A percentile compares a stretch with the other conserved stretches of the same genome.
Evolutionary conservation across 108 stramenopile genomes (phyloP).

Genomic region (Fragilaria crotonensis): DNA sequence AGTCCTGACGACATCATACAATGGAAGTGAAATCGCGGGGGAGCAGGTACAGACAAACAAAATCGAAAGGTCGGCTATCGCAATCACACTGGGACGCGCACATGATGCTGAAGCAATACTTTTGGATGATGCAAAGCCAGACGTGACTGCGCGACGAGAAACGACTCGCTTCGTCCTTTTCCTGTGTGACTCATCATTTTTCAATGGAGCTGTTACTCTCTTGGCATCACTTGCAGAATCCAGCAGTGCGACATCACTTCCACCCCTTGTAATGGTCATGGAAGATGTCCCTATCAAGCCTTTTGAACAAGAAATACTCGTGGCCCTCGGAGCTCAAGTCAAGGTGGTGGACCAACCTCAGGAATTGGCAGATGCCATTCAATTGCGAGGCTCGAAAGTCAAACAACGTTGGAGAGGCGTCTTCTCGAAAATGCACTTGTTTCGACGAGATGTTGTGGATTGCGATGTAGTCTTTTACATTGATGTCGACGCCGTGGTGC

Average conservation of each 20-base stretch:
- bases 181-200: neutral
- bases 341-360: neutral
- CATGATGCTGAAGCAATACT: too few species aligned
- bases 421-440: neutral
- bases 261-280: neutral
- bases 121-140: too few species aligned
- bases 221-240: neutral
- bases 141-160: neutral
- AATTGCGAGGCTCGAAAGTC: neutral
- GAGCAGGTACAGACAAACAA: too few species aligned
- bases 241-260: neutral
- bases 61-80: too few species aligned
- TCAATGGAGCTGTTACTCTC: neutral
- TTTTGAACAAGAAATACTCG: neutral
- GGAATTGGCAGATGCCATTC: neutral
- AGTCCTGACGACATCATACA: too few species aligned
- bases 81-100: too few species aligned
- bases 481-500: neutral
- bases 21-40: too few species aligned
- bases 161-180: neutral
- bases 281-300: neutral
- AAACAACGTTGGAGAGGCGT: neutral
- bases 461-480: neutral
- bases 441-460: neutral
- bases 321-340: neutral